phyloP scores from a whole-genome alignment of 176 grass and related monocot species.

The Cocos nucifera region DNA sequence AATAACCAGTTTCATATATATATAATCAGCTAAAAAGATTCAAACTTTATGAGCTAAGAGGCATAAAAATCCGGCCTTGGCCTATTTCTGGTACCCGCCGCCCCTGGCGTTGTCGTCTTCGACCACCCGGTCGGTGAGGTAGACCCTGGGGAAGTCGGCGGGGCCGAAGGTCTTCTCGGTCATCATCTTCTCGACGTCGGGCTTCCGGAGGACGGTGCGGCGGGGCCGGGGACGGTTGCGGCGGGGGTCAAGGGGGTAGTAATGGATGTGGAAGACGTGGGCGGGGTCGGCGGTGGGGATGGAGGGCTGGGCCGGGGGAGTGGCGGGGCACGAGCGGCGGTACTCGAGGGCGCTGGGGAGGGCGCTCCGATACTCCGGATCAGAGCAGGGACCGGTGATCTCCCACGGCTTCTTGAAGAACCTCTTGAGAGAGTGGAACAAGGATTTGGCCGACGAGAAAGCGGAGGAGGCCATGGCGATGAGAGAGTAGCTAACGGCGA shows the following conservation, averaged over 20 bases:
- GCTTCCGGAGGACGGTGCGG: conserved; percentile 71
- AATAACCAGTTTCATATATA: too few relatives aligned
- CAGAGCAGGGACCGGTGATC: conserved; percentile 82
- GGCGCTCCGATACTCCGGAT: conserved; percentile 64
- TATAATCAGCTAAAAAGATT: too few relatives aligned
- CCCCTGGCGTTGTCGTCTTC: conserved; percentile 56
- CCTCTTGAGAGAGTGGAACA: conserved; percentile 55
- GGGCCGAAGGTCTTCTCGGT: conserved; percentile 71
- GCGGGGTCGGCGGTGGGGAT: conserved; percentile 70
- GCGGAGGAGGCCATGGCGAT: not conserved
- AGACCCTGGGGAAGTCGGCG: conserved; percentile 57
- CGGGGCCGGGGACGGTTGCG: conserved; percentile 62
- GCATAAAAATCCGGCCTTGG: not conserved
- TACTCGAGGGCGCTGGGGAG: conserved; percentile 49
- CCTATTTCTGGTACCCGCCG: conserved; percentile 80
- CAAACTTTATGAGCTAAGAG: too few relatives aligned
- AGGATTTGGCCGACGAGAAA: conserved; percentile 31
- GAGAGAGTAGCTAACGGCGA: too few relatives aligned
- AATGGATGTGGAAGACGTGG: conserved; percentile 89
- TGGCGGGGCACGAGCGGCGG: conserved; percentile 63
- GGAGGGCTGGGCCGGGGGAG: conserved; percentile 26
- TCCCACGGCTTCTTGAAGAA: conserved; percentile 98
- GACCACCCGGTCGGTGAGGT: conserved; percentile 45
- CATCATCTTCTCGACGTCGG: conserved; percentile 71
- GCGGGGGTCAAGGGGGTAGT: conserved; percentile 63